Percentiles rank a stretch among this genome's conserved stretches.
Evolutionary conservation across 1,139 yeast genomes (phyloP).

Genomic region (Geotrichum europaeum): DNA sequence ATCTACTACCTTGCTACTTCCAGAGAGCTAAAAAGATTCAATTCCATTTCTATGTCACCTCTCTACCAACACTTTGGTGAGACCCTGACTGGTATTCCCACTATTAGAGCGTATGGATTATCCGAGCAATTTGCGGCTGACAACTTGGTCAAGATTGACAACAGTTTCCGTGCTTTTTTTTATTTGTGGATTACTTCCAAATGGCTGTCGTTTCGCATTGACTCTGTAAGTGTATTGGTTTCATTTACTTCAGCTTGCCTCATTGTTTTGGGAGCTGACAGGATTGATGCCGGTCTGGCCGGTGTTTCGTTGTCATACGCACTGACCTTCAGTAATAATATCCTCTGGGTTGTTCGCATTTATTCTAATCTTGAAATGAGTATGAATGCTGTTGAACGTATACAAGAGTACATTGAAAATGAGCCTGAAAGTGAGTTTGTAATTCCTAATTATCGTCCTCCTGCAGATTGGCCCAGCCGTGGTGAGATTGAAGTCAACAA

Average conservation of each 20-base stretch:
- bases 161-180: slow-evolving; percentile 85
- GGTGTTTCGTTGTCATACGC: slow-evolving; percentile 93
- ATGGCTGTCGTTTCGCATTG: slow-evolving; percentile 86
- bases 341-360: slow-evolving; percentile 87
- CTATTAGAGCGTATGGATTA: slow-evolving; percentile 94
- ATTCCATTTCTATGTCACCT: slow-evolving; percentile 86
- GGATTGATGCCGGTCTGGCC: slow-evolving; percentile 86
- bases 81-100: slow-evolving; percentile 83
- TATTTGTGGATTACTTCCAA: slow-evolving; percentile 94
- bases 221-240: slow-evolving; percentile 76
- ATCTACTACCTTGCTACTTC: slow-evolving; percentile 70
- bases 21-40: slow-evolving; percentile 85
- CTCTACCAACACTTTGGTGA: slow-evolving; percentile 95
- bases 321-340: slow-evolving; percentile 78
- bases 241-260: slow-evolving; percentile 78
- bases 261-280: slow-evolving; percentile 56
- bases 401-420: slow-evolving; percentile 73
- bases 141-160: slow-evolving; percentile 73
- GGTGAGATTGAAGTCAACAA: slow-evolving; percentile 76
- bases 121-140: slow-evolving; percentile 79
- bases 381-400: slow-evolving; percentile 92
- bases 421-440: slow-evolving; percentile 53
- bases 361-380: slow-evolving; percentile 88
- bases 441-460: slow-evolving; percentile 64
- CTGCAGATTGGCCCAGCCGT: slow-evolving; percentile 70